Conservation (phyloP, 148 eudicot genomes). For the Silene uniflora region DNA sequence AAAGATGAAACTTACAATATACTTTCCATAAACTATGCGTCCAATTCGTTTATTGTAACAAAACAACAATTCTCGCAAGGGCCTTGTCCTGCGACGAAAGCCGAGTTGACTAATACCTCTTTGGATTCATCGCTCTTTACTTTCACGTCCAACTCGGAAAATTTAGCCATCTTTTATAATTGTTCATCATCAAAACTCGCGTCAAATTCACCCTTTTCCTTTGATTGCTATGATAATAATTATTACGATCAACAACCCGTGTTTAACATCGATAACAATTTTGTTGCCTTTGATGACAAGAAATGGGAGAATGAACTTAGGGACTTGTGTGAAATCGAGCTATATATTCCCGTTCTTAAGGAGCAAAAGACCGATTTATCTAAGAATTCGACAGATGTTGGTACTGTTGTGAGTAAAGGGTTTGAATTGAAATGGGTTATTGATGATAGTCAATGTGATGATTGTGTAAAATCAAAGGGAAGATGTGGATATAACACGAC, state of each 20-base stretch:
- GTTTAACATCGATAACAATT: background rate
- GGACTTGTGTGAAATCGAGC: background rate
- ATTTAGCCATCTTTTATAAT: conserved; percentile 17
- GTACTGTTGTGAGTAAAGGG: conserved; percentile 10
- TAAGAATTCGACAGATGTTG: background rate
- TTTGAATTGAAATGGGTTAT: conserved; percentile 25
- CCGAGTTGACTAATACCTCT: conserved; percentile 5
- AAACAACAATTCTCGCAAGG: background rate
- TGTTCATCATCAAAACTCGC: background rate
- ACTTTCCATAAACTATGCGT: conserved; percentile 10
- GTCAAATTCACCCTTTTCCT: background rate
- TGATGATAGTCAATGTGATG: background rate
- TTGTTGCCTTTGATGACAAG: background rate
- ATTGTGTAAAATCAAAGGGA: conserved; percentile 13
- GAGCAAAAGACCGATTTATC: background rate
- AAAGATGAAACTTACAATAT: background rate
- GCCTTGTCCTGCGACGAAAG: background rate
- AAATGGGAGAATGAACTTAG: background rate
- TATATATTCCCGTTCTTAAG: conserved; percentile 7
- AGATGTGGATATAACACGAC: conserved; percentile 24
- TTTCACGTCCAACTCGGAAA: conserved; percentile 1
- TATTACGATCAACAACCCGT: background rate
- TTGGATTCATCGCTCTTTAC: background rate
- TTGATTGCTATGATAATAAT: background rate
- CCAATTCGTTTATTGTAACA: background rate